Base-by-base conservation (phyloP, 2,329 filamentous ascomycete genomes). In the Elsinoe perseae region DNA sequence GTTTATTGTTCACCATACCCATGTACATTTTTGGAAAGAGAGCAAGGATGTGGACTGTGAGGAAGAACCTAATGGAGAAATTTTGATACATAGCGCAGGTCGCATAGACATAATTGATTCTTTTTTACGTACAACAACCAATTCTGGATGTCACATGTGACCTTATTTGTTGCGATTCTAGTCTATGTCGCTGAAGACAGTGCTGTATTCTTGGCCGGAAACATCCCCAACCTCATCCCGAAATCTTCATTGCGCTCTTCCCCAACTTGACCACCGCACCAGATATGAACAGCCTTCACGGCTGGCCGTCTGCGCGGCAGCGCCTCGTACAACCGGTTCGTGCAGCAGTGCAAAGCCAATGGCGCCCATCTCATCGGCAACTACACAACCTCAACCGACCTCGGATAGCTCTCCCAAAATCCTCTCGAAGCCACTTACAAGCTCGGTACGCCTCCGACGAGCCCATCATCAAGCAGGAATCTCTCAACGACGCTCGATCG, bases 11-110 rank as follows among this genome's bases (percentile, higher is more conserved):
- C 55, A 87, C 89, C 1, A 84, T 96, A 56, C 92, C 92, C 0
- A 89, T 97, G 86, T 97, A 93, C 68, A 87, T 97, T 18, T 96
- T 83, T 66, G 92, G 92, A 16, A 97, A 97, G 77, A 76, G 90
- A 56, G 84, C 86, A 14, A 78, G 92, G 16, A 95, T 96, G 89
- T 96, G 91, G 92, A 97, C 91, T 0, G 88, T 91, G 9, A 77
- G 87, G 60, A 87, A 80, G 77, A 89, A 87, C 62, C 74, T 95
- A 61, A 91, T 95, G 86, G 89, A 95, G 79, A 87, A 83, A 66
- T 86, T 82, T 60, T 83, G 38, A 61, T 42, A 18, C 30, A 40
- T 53, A 38, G 46, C 25, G 25, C 12, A 14, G 32, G 4, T 36
- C n/a, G 4, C n/a, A 14, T 36, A 36, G 18, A 44, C 4, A 44